Evolutionary conservation across 495 filamentous ascomycete genomes (phyloP).

Genomic region (Penicillium cinerascens): DNA sequence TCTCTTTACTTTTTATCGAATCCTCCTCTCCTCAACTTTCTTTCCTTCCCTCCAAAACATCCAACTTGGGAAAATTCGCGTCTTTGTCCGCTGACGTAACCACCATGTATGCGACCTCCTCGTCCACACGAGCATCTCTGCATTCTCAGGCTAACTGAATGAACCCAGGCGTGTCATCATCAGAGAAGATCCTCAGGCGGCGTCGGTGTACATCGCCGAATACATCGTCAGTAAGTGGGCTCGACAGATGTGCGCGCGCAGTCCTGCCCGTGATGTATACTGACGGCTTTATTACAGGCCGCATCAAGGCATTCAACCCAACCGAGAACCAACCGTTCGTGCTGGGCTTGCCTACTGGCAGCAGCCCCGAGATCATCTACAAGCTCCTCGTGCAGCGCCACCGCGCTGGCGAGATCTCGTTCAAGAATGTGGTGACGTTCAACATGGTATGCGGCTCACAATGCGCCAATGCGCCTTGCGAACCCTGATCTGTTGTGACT

Average conservation of each 20-base stretch:
- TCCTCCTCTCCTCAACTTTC: background rate
- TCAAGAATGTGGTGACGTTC: slow-evolving; percentile 84
- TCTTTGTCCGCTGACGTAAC: slow-evolving; percentile 21
- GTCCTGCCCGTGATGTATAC: background rate
- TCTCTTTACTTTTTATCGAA: background rate
- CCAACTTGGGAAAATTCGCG: background rate
- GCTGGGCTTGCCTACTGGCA: slow-evolving; percentile 79
- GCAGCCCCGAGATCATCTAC: slow-evolving; percentile 76
- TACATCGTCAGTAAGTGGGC: slow-evolving; percentile 68
- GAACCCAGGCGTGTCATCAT: slow-evolving; percentile 77
- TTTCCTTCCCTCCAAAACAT: background rate
- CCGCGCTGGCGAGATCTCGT: slow-evolving; percentile 76
- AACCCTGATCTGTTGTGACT: background rate
- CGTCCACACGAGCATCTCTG: background rate
- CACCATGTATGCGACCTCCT: slow-evolving; percentile 27
- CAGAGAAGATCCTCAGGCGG: slow-evolving; percentile 60
- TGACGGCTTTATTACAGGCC: slow-evolving; percentile 24
- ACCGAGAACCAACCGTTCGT: slow-evolving; percentile 71
- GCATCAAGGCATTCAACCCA: slow-evolving; percentile 71
- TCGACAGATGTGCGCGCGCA: background rate
- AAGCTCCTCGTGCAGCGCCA: slow-evolving; percentile 68
- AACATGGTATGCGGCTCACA: slow-evolving; percentile 66
- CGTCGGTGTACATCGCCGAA: slow-evolving; percentile 72
- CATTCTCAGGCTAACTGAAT: slow-evolving; percentile 14
- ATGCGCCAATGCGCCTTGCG: background rate